Percentiles rank a stretch among this genome's conserved stretches.
phyloP scores from a whole-genome alignment of 1,284 basidiomycete species.

The Agroathelia rolfsii region DNA sequence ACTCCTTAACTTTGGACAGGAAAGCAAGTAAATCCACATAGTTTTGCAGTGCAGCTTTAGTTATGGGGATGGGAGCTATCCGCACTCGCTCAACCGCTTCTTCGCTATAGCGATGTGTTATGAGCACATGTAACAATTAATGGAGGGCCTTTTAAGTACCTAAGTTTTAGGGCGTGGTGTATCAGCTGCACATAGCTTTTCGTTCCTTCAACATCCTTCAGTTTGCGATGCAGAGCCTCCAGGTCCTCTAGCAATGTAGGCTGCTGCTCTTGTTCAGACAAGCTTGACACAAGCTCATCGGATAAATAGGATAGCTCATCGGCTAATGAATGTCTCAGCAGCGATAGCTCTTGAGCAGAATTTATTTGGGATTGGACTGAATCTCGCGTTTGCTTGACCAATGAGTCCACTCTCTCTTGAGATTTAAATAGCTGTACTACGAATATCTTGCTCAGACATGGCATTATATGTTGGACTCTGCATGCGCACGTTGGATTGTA shows the following conservation, averaged over 20 bases:
- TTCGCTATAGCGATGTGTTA: too few relatives aligned
- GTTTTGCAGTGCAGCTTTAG: conserved; percentile 36
- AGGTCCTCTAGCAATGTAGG: conserved; percentile 73
- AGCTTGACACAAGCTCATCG: conserved; percentile 50
- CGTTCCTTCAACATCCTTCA: conserved; percentile 68
- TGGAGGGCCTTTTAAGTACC: too few relatives aligned
- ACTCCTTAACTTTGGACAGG: conserved; percentile 34
- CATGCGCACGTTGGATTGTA: conserved; percentile 33
- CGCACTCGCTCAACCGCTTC: conserved; percentile 39
- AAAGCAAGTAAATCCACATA: conserved; percentile 58
- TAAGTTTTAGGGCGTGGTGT: conserved; percentile 59
- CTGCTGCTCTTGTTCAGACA: conserved; percentile 31
- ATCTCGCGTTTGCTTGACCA: conserved; percentile 35
- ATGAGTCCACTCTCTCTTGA: conserved; percentile 30
- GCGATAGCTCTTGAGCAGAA: conserved; percentile 61
- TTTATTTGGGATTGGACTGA: conserved; percentile 37
- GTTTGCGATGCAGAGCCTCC: conserved; percentile 59
- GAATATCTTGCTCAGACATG: too few relatives aligned
- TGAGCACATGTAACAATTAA: too few relatives aligned
- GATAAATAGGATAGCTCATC: conserved; percentile 68
- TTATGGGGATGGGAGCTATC: conserved; percentile 27
- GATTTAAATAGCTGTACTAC: conserved; percentile 52
- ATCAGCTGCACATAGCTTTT: conserved; percentile 70
- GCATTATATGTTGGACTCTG: too few relatives aligned
- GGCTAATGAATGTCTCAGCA: conserved; percentile 67